Base-by-base conservation (phyloP, 2,329 filamentous ascomycete species). In the Uncinocarpus reesii region DNA sequence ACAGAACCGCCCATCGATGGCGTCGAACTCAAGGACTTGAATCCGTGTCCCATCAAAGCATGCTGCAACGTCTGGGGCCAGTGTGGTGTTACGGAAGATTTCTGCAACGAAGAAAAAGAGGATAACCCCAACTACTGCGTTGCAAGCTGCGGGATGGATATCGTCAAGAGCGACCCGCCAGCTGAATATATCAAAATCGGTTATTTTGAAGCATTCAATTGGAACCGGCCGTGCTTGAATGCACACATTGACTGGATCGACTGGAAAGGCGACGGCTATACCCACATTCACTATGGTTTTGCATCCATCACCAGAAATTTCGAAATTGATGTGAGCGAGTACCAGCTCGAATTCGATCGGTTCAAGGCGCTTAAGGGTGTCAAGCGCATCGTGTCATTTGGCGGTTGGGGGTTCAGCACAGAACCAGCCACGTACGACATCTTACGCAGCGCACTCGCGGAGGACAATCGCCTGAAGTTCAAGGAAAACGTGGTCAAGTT, bases 1-100 rank as follows among this genome's bases (percentile, higher is more conserved):
- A 72, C 70, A 0, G 41, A 54, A 8, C 38, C 55, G 10, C 65
- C 70, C 0, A 13, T 56, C 0, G 55, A 61, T 16, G 10, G 72
- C 2, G 52, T 59, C 0, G 55, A 57, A 7, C 5, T 42, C 7
- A 6, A 5, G 7, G 32, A 16, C 4, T 56, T 76, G 4, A 76
- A 75, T 52, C 68, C 65, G 0, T 77, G 74, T 49, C 66, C 64
- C 7, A 55, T 69, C 7, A 70, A 70, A 38, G 64, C 63, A 3
- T 71, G 69, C 54, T 71, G 69, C 53, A 60, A 69, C 50, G 58
- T 63, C 37, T 52, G 47, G 47, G 46, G 47, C 23, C 36, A 70
- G 42, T 76, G 73, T 20, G 72, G 72, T 4, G 63, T 63, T 1
- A 70, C 68, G 0, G 53, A 54, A 0, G 70, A 70, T 8, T 74